Conservation (phyloP, 2,329 filamentous ascomycete species). For the Corinectria fuckeliana region DNA sequence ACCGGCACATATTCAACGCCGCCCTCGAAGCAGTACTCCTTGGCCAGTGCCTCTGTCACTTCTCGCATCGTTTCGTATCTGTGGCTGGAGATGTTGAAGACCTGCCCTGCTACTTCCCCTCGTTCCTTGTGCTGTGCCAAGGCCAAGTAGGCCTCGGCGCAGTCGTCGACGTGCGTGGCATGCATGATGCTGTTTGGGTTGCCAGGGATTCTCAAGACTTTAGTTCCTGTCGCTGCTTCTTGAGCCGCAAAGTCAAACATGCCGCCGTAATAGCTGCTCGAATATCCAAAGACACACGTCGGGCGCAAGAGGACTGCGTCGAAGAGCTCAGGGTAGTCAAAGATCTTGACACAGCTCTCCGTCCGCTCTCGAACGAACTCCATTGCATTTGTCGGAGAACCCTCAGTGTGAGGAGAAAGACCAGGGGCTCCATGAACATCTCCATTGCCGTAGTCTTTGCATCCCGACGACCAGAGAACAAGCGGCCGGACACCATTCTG, state of each 20-base stretch:
- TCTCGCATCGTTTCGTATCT: constrained; percentile 53
- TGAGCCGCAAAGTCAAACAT: constrained; percentile 46
- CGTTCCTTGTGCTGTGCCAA: constrained; percentile 48
- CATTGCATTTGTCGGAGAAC: constrained; percentile 45
- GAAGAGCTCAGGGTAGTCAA: constrained; percentile 48
- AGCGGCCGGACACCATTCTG: constrained; percentile 45
- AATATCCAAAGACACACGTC: constrained; percentile 55
- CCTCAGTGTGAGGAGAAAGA: constrained; percentile 51
- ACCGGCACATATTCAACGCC: constrained; percentile 38
- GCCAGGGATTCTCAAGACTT: constrained; percentile 42
- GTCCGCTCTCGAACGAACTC: constrained; percentile 41
- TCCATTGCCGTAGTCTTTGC: constrained; percentile 56
- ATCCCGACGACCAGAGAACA: constrained; percentile 55
- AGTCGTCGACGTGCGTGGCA: constrained; percentile 57
- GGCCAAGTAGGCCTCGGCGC: constrained; percentile 54
- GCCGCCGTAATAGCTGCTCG: constrained; percentile 51
- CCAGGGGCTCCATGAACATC: constrained; percentile 42
- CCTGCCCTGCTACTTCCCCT: constrained; percentile 44
- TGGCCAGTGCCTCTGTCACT: constrained; percentile 46
- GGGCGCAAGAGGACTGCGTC: constrained; percentile 53
- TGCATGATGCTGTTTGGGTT: constrained; percentile 51
- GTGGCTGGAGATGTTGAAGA: constrained; percentile 54
- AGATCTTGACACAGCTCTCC: constrained; percentile 36
- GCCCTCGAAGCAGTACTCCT: constrained; percentile 47
- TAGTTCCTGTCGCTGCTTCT: constrained; percentile 23